Evolutionary conservation across 768 basidiomycete species (phyloP).

Genomic region (Rhizopogon vinicolor): DNA sequence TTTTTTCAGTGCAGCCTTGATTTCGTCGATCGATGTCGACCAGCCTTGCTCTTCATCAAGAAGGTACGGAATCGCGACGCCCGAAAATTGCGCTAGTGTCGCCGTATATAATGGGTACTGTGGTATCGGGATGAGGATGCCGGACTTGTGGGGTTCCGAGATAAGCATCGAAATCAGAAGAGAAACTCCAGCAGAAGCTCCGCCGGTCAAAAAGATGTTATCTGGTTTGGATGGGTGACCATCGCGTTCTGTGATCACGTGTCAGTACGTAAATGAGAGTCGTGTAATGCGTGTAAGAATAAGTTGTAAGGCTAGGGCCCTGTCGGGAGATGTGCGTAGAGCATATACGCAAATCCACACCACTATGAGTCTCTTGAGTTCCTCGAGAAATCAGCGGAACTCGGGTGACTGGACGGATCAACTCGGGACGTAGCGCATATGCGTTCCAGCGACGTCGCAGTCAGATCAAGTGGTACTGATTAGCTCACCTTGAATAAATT

Average conservation of each 20-base stretch:
- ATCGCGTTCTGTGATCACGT: constrained; percentile 64
- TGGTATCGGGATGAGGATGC: constrained; percentile 93
- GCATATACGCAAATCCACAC: not conserved
- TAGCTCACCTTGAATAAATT: constrained; percentile 74
- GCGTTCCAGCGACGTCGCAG: not conserved
- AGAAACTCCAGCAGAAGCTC: constrained; percentile 93
- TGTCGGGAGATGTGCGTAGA: not conserved
- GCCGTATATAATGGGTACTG: constrained; percentile 99
- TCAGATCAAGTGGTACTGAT: not conserved
- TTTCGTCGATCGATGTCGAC: constrained; percentile 70
- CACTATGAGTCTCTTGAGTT: not conserved
- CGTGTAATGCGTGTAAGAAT: constrained; percentile 2
- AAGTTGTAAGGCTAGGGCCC: not conserved
- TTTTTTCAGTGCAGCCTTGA: constrained; percentile 62
- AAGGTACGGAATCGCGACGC: constrained; percentile 82
- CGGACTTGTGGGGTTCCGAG: constrained; percentile 51
- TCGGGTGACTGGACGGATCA: no score
- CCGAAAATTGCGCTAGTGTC: constrained; percentile 79
- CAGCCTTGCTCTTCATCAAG: constrained; percentile 80
- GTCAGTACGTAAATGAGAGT: not conserved
- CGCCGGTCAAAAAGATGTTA: constrained; percentile 91
- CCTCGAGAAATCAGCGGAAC: not conserved
- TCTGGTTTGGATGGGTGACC: constrained; percentile 79
- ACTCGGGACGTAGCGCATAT: not conserved
- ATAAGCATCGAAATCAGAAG: constrained; percentile 80